These are phyloP conservation scores for Penicillium sp. DNA, from an alignment of 2,329 filamentous ascomycete genomes.

Conservation along the genomic window DNA sequence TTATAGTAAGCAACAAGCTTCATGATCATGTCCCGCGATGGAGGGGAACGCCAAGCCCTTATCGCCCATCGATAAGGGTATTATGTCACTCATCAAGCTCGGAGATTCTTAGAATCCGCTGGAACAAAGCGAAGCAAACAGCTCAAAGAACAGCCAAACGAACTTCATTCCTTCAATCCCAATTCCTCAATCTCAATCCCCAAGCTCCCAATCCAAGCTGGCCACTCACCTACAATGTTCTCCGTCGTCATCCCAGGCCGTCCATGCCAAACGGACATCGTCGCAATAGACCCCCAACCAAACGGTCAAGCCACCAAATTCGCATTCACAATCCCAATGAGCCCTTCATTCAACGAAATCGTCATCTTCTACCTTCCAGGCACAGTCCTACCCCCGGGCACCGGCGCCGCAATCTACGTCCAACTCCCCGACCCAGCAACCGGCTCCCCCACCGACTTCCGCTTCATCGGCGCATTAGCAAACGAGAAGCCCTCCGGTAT, in stretches of 20 bases:
- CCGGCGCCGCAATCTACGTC: conserved; percentile 87
- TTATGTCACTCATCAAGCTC: conserved; percentile 23
- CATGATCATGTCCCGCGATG: not conserved
- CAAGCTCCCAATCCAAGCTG: not conserved
- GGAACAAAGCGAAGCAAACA: not conserved
- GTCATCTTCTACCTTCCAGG: conserved; percentile 87
- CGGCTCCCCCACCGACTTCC: conserved; percentile 58
- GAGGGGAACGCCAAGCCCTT: conserved; percentile 21
- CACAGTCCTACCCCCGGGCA: conserved; percentile 67
- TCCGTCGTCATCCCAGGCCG: conserved; percentile 61
- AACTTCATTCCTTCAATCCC: not conserved
- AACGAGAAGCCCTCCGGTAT: conserved; percentile 89
- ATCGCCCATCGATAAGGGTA: conserved; percentile 26
- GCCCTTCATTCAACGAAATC: conserved; percentile 66
- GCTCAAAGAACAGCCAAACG: not conserved
- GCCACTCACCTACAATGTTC: conserved; percentile 50
- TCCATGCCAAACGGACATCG: conserved; percentile 59
- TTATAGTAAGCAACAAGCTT: not conserved
- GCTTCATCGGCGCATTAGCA: conserved; percentile 83
- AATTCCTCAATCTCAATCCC: not conserved
- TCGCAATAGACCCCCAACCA: conserved; percentile 51
- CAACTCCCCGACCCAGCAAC: conserved; percentile 58
- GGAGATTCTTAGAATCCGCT: conserved; percentile 12
- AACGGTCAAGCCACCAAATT: conserved; percentile 61
- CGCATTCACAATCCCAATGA: conserved; percentile 65